Evolutionary conservation across 2,329 filamentous ascomycete genomes (phyloP).

Genomic region (Epichloe gansuensis): DNA sequence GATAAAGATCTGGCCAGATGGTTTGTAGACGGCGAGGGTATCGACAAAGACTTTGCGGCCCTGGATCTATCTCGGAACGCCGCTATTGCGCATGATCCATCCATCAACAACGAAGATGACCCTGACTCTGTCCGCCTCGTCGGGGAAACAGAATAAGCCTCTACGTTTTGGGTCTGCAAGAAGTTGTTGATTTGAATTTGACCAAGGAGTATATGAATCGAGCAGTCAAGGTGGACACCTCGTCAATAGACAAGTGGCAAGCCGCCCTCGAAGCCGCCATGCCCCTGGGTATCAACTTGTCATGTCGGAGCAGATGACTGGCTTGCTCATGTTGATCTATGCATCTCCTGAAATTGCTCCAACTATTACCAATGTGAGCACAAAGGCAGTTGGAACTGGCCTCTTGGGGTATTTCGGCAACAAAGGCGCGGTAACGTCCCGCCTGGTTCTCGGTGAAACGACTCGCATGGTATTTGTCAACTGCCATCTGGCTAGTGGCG

Average conservation of each 20-base stretch:
- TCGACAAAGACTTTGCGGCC: constrained; percentile 50
- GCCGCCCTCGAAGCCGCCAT: constrained; percentile 60
- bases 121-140: constrained; percentile 31
- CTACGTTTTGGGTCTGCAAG: constrained; percentile 83
- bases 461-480: constrained; percentile 86
- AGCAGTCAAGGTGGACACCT: constrained; percentile 57
- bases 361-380: constrained; percentile 71
- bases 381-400: constrained; percentile 74
- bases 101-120: constrained; percentile 23
- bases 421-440: constrained; percentile 76
- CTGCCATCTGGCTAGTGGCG: constrained; percentile 79
- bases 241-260: constrained; percentile 68
- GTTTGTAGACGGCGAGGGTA: constrained; percentile 70
- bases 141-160: constrained; percentile 65
- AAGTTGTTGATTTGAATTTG: constrained; percentile 77
- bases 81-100: constrained; percentile 20
- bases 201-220: constrained; percentile 64
- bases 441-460: constrained; percentile 78
- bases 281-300: constrained; percentile 68
- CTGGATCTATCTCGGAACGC: constrained; percentile 32
- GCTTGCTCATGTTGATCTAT: constrained; percentile 73
- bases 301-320: constrained; percentile 74
- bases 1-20: constrained; percentile 80
- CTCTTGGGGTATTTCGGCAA: constrained; percentile 91
- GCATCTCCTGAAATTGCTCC: constrained; percentile 65